Evolutionary conservation across 2,329 filamentous ascomycete species (phyloP), one percentile per base, ranked within the genome.

Genomic region (Dryadomyces sulphureus): DNA sequence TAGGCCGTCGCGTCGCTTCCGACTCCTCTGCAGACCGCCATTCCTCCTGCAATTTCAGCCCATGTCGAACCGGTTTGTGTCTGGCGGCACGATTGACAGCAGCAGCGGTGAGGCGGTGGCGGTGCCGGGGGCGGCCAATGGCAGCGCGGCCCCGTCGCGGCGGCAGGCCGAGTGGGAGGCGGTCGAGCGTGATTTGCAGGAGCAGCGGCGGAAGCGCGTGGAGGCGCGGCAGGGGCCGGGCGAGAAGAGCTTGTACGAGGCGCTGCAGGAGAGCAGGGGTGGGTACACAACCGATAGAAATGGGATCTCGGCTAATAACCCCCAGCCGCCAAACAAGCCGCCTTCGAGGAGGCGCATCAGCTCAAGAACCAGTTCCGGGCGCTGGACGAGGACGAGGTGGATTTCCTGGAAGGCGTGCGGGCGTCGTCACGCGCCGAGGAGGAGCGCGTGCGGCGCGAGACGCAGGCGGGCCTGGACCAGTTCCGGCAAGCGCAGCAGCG

Each of bases 251-350:
- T 67, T 92, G 24, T 92, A 73, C 58, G 85, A 89, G 38, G 71
- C 84, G 2, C 62, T 92, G 44, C 81, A 90, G 63, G 84, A 81
- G 38, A 92, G 92, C 62, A 90, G 89, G 75, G 81, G 79, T 82
- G 48, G 7, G 27, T 36, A 14, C 38, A n/a, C 11, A 12, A 9
- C 7, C 17, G 19, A 3, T 16, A 16, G 9, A 4, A 4, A 5
- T 7, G 14, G 16, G 3, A 8, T 5, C 5, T 22, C 7, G 7
- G 19, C 36, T 47, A 36, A 35, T 5, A 2, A 7, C 17, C 9
- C 14, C 5, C 48, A 82, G 84, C 79, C 52, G 82, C 83, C 48
- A 90, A 89, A 62, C 82, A 90, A 64, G 84, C 84, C 19, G 83
- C 80, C 8, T 87, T 88, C 60, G 84, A 88, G 60, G 84, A 90